phyloP scores from a whole-genome alignment of 202 grass and related monocot species.

The Brachypodium distachyon region DNA sequence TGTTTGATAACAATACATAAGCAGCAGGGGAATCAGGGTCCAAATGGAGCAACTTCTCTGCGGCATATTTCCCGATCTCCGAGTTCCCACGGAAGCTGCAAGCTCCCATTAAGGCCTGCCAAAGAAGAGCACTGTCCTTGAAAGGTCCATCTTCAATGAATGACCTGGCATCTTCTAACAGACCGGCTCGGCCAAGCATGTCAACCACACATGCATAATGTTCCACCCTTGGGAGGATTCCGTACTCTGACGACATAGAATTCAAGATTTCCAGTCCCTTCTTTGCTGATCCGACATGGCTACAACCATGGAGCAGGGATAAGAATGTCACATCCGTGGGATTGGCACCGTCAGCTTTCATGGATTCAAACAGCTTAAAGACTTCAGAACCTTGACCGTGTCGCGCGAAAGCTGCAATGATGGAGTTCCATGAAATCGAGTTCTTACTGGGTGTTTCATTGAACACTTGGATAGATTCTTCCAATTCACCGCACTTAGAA shows the following conservation, averaged over 20 bases:
- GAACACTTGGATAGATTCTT: slow-evolving; percentile 49
- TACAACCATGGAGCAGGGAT: slow-evolving; percentile 69
- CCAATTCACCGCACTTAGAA: slow-evolving; percentile 63
- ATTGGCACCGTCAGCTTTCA: slow-evolving; percentile 45
- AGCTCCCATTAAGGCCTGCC: slow-evolving; percentile 76
- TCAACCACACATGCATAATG: slow-evolving; percentile 78
- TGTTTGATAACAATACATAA: slow-evolving; percentile 71
- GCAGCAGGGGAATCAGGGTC: slow-evolving; percentile 40
- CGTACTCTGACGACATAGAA: slow-evolving; percentile 44
- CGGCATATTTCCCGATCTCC: slow-evolving; percentile 52
- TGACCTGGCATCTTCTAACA: slow-evolving; percentile 46
- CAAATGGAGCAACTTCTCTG: slow-evolving; percentile 44
- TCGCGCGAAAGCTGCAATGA: slow-evolving; percentile 52
- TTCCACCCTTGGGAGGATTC: slow-evolving; percentile 57
- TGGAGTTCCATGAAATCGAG: slow-evolving; percentile 73
- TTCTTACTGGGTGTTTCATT: slow-evolving; percentile 32
- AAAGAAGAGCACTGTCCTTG: slow-evolving; percentile 38
- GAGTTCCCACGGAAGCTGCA: slow-evolving; percentile 65
- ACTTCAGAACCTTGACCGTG: slow-evolving; percentile 54
- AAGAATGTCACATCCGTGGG: slow-evolving; percentile 81
- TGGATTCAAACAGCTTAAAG: slow-evolving; percentile 52
- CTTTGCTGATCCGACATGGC: slow-evolving; percentile 59
- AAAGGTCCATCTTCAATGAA: slow-evolving; percentile 59
- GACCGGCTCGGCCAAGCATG: slow-evolving; percentile 55
- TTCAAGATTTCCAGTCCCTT: slow-evolving; percentile 62